phyloP scores from a whole-genome alignment of 179 eudicot genomes.

The Beta lomatogona region DNA sequence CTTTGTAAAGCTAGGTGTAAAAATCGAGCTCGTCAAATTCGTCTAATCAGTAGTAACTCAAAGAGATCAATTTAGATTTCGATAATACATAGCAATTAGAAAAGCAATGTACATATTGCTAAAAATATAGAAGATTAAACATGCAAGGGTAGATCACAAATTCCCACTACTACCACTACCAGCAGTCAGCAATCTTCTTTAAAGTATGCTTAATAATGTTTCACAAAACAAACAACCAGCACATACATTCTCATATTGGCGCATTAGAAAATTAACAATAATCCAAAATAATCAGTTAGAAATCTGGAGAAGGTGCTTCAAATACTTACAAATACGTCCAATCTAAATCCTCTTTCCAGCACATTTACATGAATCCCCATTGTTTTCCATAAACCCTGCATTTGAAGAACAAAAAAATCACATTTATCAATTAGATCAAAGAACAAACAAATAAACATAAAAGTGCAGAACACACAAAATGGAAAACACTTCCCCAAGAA shows the following conservation, averaged over 20 bases:
- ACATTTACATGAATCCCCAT: background rate
- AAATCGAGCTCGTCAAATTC: background rate
- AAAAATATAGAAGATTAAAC: too few species aligned
- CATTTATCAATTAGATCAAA: background rate
- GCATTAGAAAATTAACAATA: too few species aligned
- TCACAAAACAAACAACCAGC: too few species aligned
- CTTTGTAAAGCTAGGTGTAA: background rate
- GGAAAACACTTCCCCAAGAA: background rate
- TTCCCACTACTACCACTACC: background rate
- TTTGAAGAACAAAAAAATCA: background rate
- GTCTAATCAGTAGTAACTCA: background rate
- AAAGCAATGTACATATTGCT: too few species aligned
- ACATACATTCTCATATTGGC: too few species aligned
- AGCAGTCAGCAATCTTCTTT: background rate
- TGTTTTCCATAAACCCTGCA: slow-evolving; percentile 19
- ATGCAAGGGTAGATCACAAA: background rate
- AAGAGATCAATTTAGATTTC: background rate
- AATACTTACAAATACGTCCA: background rate
- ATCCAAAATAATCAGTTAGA: too few species aligned
- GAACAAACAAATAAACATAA: background rate
- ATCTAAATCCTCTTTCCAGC: background rate
- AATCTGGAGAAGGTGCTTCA: too few species aligned
- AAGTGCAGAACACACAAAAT: background rate
- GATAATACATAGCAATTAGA: background rate
- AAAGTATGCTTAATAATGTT: background rate